phyloP scores from a whole-genome alignment of 495 filamentous ascomycete species.

The Trichoderma asperelloides region DNA sequence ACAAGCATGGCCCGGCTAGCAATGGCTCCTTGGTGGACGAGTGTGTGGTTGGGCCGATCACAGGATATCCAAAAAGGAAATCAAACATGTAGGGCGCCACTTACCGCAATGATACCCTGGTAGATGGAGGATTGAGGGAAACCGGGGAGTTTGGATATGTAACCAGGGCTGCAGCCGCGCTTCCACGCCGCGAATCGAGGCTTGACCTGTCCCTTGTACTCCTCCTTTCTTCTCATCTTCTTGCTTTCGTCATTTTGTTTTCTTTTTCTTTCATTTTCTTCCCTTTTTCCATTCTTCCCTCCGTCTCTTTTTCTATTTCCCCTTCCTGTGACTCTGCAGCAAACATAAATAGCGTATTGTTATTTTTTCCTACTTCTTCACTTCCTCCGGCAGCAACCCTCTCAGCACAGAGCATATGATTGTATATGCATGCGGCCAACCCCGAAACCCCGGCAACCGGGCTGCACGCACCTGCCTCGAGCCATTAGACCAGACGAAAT shows the following conservation, averaged over 20 bases:
- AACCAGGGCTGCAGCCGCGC: slow-evolving; percentile 4
- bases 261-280: neutral
- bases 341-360: too few species aligned
- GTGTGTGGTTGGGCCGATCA: slow-evolving; percentile 5
- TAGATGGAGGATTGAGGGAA: slow-evolving; percentile 1
- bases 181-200: neutral
- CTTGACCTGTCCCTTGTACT: neutral
- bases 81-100: slow-evolving; percentile 4
- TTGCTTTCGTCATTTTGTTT: neutral
- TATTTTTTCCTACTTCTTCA: neutral
- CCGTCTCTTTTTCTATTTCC: neutral
- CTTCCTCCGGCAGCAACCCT: neutral
- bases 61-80: slow-evolving; percentile 4
- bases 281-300: neutral
- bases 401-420: neutral
- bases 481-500: neutral
- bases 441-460: neutral
- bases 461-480: neutral
- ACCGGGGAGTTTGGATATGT: neutral
- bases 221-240: neutral
- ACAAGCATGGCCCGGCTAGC: neutral
- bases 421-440: neutral
- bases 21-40: neutral
- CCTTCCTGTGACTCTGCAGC: neutral
- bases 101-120: neutral